phyloP scores from a whole-genome alignment of 1,284 basidiomycete species.

The Ceratorhiza oryzae-sativae region DNA sequence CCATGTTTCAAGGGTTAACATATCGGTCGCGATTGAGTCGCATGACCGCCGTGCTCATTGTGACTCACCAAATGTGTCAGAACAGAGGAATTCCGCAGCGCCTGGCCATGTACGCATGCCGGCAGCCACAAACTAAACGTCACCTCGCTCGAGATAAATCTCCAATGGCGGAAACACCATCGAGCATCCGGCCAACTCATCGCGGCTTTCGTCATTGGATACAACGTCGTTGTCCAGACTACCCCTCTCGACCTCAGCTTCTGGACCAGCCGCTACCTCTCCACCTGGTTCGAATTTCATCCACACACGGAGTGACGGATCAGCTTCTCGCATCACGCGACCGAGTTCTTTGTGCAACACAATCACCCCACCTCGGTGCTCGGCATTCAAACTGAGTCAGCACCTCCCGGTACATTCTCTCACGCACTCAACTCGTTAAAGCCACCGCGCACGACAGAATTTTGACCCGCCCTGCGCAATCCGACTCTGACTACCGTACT shows the following conservation, averaged over 20 bases:
- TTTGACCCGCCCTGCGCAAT: not conserved
- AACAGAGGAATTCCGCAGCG: no score
- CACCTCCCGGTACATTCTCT: not conserved
- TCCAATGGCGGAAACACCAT: no score
- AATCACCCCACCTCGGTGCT: not conserved
- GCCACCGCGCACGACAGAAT: not conserved
- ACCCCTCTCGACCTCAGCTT: not conserved
- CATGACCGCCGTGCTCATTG: no score
- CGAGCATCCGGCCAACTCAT: no score
- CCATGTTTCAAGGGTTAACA: no score
- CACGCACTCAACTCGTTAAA: not conserved
- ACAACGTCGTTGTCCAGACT: not conserved
- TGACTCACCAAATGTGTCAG: no score
- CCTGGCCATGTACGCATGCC: no score
- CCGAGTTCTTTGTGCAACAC: not conserved
- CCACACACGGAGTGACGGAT: not conserved
- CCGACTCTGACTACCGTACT: not conserved
- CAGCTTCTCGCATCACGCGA: slow-evolving; percentile 15
- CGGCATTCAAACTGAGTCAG: slow-evolving; percentile 20
- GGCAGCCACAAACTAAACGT: no score
- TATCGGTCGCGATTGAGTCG: no score
- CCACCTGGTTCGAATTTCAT: not conserved
- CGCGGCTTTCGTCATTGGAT: no score
- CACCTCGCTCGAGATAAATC: no score
- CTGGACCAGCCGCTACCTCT: not conserved